Conservation (phyloP, 257 asterid genomes). For the Capsicum chinense region DNA sequence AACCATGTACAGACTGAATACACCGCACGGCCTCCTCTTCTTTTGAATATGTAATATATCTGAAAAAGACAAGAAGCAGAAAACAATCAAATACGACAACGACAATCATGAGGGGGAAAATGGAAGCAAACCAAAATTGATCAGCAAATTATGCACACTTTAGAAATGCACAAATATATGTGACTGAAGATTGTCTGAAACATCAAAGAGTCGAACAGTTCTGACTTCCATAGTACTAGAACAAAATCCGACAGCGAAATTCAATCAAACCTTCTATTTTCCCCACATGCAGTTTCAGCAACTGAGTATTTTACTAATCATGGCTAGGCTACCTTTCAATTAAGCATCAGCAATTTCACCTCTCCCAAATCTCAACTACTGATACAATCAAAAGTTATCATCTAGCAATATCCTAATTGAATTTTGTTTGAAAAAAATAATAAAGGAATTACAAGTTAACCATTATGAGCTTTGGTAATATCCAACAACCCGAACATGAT, state of each 20-base stretch:
- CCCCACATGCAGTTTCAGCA: background rate
- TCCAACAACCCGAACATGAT: background rate
- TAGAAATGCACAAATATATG: slow-evolving; percentile 3
- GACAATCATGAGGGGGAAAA: background rate
- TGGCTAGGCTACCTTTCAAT: background rate
- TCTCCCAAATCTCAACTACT: slow-evolving; percentile 6
- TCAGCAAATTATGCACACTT: slow-evolving; percentile 3
- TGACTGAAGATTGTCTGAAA: background rate
- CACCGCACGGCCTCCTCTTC: slow-evolving; percentile 96
- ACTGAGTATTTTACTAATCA: background rate
- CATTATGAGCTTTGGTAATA: background rate
- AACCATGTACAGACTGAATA: slow-evolving; percentile 94
- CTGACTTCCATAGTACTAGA: background rate
- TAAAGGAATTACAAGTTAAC: background rate
- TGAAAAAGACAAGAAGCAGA: slow-evolving; percentile 39
- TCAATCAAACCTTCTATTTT: background rate
- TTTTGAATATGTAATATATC: slow-evolving; percentile 85
- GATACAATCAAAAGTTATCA: slow-evolving; percentile 14
- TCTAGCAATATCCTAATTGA: slow-evolving; percentile 3
- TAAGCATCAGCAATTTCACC: background rate
- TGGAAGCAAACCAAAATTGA: slow-evolving; percentile 18
- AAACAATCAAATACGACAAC: background rate
- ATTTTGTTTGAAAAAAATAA: background rate
- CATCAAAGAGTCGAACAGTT: background rate
- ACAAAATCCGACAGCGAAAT: slow-evolving; percentile 4